Evolutionary conservation across 768 basidiomycete genomes (phyloP).

Genomic region (Psilocybe sp.): DNA sequence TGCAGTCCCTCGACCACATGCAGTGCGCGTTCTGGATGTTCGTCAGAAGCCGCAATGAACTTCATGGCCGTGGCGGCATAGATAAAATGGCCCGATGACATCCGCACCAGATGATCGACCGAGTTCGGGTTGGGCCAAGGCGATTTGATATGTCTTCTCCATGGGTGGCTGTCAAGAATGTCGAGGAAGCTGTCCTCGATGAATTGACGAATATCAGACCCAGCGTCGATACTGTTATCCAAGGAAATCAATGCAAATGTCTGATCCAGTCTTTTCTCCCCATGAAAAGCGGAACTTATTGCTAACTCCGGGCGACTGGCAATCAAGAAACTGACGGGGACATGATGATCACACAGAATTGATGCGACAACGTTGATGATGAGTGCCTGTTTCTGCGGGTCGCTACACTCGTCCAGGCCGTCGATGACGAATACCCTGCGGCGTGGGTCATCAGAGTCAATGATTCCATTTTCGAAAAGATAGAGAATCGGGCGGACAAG

Average conservation of each 20-base stretch:
- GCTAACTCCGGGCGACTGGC: no score
- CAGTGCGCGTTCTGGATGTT: neutral
- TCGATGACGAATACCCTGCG: no score
- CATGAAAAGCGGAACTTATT: neutral
- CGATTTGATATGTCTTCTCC: neutral
- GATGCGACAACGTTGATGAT: no score
- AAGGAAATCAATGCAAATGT: neutral
- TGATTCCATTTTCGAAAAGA: no score
- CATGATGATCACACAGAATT: no score
- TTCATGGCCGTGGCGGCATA: no score
- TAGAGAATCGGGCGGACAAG: no score
- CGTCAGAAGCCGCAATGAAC: neutral
- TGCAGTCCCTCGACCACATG: constrained; percentile 1
- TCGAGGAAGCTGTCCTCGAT: neutral
- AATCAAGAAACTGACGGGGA: no score
- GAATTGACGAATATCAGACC: no score
- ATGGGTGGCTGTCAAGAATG: constrained; percentile 6
- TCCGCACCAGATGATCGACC: neutral
- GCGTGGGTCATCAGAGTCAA: no score
- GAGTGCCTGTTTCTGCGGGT: no score
- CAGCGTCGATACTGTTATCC: neutral
- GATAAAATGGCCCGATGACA: constrained; percentile 9
- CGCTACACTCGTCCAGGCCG: no score
- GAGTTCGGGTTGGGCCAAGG: neutral
- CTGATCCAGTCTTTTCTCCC: neutral